Base-by-base conservation (phyloP, 495 filamentous ascomycete species). In the Darksidea phi region DNA sequence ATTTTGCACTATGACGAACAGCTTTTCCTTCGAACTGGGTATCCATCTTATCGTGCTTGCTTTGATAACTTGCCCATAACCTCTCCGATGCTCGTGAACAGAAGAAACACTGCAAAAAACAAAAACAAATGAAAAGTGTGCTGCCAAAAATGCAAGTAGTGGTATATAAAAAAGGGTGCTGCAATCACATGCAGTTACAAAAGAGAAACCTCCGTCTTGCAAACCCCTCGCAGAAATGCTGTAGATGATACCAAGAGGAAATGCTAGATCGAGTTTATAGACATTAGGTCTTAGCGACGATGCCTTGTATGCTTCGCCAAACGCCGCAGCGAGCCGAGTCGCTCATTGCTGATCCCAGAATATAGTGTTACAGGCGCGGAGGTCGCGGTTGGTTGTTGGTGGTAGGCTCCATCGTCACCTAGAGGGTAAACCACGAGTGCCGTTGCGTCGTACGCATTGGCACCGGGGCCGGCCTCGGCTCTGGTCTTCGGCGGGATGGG, bases 21-120 rank as follows among this genome's bases (percentile, higher is more conserved):
- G 28, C 4, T 32, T 32, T 32, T 32, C 10, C 28, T 32, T 32
- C 28, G 10, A 10, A 32, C 3, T 32, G 28, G 28, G 28, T 32
- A 32, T 32, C 28, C 28, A 4, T 32, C 28, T 32, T 10, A 32
- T 32, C 28, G 28, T 32, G 28, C 28, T 3, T 10, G 10, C 4
- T 3, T 32, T 32, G 28, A 32, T 10, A 3, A 32, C 28, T 34
- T 59, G 48, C 6, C 46, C 28, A 23, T 26, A n/a, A 41, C 53
- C 37, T 21, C 38, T n/a, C 41, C 46, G 45, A 50, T 59, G 57
- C 47, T 59, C 48, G 37, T 59, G 48, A 59, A 21, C 50, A 46
- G 34, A n/a, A 42, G 42, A 43, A 53, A 51, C n/a, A n/a, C n/a
- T n/a, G n/a, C n/a, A 67, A 57, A 67, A 62, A n/a, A n/a, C n/a